Percentiles rank a stretch among this genome's conserved stretches.
These are phyloP conservation scores for Pyricularia sp. DNA, from an alignment of 2,329 filamentous ascomycete genomes.

Conservation along the genomic window DNA sequence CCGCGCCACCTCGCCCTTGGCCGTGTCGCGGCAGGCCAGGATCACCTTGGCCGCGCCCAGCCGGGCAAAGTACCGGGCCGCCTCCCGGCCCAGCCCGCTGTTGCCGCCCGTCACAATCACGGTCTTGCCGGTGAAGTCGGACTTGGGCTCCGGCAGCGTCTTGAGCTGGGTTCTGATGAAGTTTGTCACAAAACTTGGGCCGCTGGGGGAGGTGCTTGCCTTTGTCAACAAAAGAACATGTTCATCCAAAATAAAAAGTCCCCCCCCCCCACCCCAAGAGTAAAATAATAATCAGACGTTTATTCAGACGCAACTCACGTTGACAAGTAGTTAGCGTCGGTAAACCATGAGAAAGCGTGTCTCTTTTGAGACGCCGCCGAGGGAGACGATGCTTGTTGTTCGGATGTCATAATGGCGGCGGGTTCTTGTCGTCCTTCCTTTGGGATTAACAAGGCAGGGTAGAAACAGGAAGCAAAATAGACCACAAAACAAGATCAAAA, in stretches of 20 bases:
- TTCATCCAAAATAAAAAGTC: not conserved
- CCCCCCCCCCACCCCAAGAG: too few species aligned
- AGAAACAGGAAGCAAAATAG: not conserved
- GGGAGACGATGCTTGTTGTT: not conserved
- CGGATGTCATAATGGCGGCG: not conserved
- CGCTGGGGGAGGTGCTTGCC: slow-evolving; percentile 2
- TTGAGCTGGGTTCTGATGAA: slow-evolving; percentile 12
- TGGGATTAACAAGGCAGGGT: not conserved
- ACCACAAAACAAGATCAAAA: not conserved
- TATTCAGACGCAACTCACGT: slow-evolving; percentile 6
- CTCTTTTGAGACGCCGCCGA: not conserved
- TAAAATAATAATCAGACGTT: not conserved
- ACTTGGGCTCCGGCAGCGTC: slow-evolving; percentile 12
- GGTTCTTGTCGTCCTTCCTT: not conserved
- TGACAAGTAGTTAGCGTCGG: slow-evolving; percentile 8
- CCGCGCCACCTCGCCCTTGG: slow-evolving; percentile 28
- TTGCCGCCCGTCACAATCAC: slow-evolving; percentile 29
- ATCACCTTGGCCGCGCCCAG: slow-evolving; percentile 28
- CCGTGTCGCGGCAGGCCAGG: slow-evolving; percentile 24
- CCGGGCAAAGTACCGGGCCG: slow-evolving; percentile 24
- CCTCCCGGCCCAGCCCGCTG: slow-evolving; percentile 26
- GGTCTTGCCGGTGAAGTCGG: slow-evolving; percentile 16
- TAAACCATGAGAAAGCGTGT: slow-evolving; percentile 7
- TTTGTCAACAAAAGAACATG: not conserved
- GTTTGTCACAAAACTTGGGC: slow-evolving; percentile 6